Evolutionary conservation across 2,329 filamentous ascomycete species (phyloP), one percentile per base, ranked within the genome.

Genomic region (Cephalotrichum gorgonifer): DNA sequence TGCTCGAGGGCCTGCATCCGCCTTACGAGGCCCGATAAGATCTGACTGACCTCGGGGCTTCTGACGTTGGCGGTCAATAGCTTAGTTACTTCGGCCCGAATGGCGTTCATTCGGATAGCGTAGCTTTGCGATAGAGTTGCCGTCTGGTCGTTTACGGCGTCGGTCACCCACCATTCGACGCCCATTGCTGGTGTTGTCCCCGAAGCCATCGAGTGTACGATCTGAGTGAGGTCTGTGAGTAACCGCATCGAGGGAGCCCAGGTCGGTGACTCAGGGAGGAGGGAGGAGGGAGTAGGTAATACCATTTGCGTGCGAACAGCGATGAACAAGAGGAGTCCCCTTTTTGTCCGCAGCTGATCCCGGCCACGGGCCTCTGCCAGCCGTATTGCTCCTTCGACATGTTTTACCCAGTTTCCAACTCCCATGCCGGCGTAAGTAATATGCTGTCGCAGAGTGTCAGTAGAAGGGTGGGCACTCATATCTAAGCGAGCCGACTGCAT

Each of bases 381-480:
- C 54, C 79, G 74, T 28, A 82, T 73, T n/a, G 79, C 79, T 3
- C 78, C 79, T 52, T 81, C 75, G n/a, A 78, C 73, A 55, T 83
- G 79, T 9, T 78, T 78, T 4, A 76, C 77, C 79, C 79, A 83
- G 22, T 23, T 22, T 15, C 35, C 38, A 58, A 74, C 73, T 30
- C 72, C 75, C 45, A 76, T 62, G 47, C 75, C 71, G 51, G 72
- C 74, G 12, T 75, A 73, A 1, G 73, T 73, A 42, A 82, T 79
- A 49, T 71, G 77, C 63, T 48, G 25, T 25, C 33, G 17, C 22
- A 4, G n/a, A 9, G n/a, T 9, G 28, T 46, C 23, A 46, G 30
- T 23, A 15, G 15, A 8, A 17, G 41, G 22, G 6, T 2, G 41
- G 22, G 14, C 11, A 17, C 22, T 15, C 3, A 43, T n/a, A n/a